phyloP scores from a whole-genome alignment of 108 stramenopile genomes.

The Schizochytrium sp. region DNA sequence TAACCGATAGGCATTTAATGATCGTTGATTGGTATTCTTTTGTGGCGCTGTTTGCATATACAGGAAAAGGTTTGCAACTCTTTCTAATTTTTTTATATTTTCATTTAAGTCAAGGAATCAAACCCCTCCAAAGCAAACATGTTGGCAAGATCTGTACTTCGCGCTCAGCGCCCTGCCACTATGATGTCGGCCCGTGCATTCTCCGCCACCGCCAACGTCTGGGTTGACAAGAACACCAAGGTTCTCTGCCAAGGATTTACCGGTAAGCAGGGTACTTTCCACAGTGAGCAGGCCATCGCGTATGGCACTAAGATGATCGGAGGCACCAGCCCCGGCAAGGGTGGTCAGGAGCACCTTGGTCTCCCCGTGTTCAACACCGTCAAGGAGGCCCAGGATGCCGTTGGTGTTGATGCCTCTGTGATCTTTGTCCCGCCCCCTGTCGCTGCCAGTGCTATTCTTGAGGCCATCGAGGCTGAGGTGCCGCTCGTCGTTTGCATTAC shows the following conservation, averaged over 20 bases:
- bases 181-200: slow-evolving; percentile 70
- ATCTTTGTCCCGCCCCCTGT: slow-evolving; percentile 98
- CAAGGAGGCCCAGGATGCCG: slow-evolving; percentile 83
- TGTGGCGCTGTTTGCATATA: too few relatives aligned
- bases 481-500: slow-evolving; percentile 98
- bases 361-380: slow-evolving; percentile 97
- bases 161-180: neutral
- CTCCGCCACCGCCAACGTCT: slow-evolving; percentile 91
- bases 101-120: too few relatives aligned
- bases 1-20: too few relatives aligned
- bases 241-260: slow-evolving; percentile 99
- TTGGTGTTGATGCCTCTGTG: slow-evolving; percentile 95
- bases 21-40: too few relatives aligned
- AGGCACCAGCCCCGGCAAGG: slow-evolving; percentile 96
- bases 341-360: slow-evolving; percentile 90
- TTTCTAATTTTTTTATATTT: too few relatives aligned
- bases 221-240: slow-evolving; percentile 95
- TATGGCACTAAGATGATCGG: slow-evolving; percentile 99
- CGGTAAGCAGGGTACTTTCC: slow-evolving; percentile 89
- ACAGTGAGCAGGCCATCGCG: slow-evolving; percentile 88
- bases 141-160: neutral
- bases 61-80: too few relatives aligned
- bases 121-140: neutral
- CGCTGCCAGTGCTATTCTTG: slow-evolving; percentile 92
- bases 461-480: slow-evolving; percentile 93